Evolutionary conservation across 2,329 filamentous ascomycete species (phyloP), one percentile per base, ranked within the genome.

Genomic region (Fusarium sp.): DNA sequence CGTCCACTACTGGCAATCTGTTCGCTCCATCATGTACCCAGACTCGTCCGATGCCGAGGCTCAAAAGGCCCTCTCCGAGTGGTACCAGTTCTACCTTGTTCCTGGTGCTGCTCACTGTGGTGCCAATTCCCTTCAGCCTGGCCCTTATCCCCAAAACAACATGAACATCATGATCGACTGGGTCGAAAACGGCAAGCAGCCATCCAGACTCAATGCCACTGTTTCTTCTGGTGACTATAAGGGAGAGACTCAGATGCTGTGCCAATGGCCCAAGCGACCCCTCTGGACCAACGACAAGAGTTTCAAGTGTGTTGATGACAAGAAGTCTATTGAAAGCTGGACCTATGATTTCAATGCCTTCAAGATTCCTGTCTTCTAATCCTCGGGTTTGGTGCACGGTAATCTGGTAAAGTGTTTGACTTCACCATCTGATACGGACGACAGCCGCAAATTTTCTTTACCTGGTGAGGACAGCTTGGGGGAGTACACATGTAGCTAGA

Each of bases 1-100:
- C 0, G 49, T 55, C 3, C 55, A 58, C 17, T 58, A 58, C 4
- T 58, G 49, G 49, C 39, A 58, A 6, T 58, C 55, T 39, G 55
- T 58, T 11, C 22, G 39, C 5, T 44, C 49, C n/a, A 38, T 58
- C 11, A 54, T 58, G 55, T 58, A 55, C 2, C 49, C 55, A 2
- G 5, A 33, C 0, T 4, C 28, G 4, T 58, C 55, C 0, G 49
- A 55, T 8, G 11, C 26, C 2, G 34, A 55, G 22, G 39, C 49
- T 0, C 49, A 55, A 1, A 55, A 44, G 1, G 55, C 55, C 17
- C 49, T 58, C 10, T 44, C 49, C 2, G 19, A 55, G 2, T 55
- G 55, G 55, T 55, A 58, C 22, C 49, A 58, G 19, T 55, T 58
- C 9, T 58, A 58, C 5, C 55, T 55, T 13, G 39, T 58, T 9